These are phyloP conservation scores for Cutaneotrichosporon cavernicola DNA, from an alignment of 1,284 basidiomycete genomes.

Conservation along the genomic window DNA sequence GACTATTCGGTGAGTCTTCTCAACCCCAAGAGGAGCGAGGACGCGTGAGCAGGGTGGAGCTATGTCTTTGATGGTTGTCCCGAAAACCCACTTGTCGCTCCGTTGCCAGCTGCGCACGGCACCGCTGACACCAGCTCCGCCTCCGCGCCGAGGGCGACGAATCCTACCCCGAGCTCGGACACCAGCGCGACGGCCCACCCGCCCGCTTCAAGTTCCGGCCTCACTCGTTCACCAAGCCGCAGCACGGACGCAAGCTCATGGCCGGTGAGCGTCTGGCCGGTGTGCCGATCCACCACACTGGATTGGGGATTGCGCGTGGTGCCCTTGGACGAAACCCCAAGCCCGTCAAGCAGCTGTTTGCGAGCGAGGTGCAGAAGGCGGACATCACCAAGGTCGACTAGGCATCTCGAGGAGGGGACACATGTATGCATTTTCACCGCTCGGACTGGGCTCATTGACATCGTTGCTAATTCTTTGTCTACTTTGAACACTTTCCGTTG, in stretches of 20 bases:
- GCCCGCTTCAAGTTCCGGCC: constrained; percentile 10
- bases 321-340: constrained; percentile 30
- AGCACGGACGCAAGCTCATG: constrained; percentile 30
- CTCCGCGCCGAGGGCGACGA: constrained; percentile 24
- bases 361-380: neutral
- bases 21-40: no score
- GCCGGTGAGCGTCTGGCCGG: constrained; percentile 51
- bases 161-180: constrained; percentile 4
- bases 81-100: no score
- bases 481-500: no score
- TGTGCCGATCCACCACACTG: constrained; percentile 39
- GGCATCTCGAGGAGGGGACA: neutral
- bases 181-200: constrained; percentile 5
- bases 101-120: no score
- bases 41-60: neutral
- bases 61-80: no score
- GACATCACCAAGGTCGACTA: constrained; percentile 1
- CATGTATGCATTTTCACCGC: constrained; percentile 11
- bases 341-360: neutral
- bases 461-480: no score
- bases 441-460: neutral
- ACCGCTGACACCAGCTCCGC: constrained; percentile 30
- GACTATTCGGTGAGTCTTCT: constrained; percentile 51
- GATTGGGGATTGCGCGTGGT: constrained; percentile 49
- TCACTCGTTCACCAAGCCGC: constrained; percentile 20